Conservation (phyloP, 2,329 filamentous ascomycete genomes). For the Talaromyces pinophilus region DNA sequence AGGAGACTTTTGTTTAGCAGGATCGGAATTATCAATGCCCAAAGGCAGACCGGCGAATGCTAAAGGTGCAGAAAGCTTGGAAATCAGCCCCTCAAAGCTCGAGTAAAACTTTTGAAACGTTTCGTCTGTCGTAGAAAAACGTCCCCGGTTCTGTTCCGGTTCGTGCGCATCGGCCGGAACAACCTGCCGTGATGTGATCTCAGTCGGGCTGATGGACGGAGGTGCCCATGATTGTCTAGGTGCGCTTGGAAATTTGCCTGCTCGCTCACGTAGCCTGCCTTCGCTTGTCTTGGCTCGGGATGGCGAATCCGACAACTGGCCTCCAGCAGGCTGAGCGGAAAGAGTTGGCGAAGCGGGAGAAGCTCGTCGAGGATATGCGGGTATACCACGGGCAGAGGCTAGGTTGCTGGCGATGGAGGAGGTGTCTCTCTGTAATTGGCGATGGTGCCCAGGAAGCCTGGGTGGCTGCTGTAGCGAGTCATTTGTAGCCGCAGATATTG, state of each 20-base stretch:
- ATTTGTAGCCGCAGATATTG: slow-evolving; percentile 29
- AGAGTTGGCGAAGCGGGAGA: slow-evolving; percentile 71
- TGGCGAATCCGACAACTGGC: slow-evolving; percentile 63
- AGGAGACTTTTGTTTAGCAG: slow-evolving; percentile 31
- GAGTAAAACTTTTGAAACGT: slow-evolving; percentile 90
- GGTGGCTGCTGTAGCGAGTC: slow-evolving; percentile 35
- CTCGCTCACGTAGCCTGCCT: slow-evolving; percentile 33
- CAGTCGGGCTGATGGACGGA: slow-evolving; percentile 37
- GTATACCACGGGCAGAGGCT: slow-evolving; percentile 80
- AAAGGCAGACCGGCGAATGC: slow-evolving; percentile 92
- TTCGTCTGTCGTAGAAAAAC: slow-evolving; percentile 58
- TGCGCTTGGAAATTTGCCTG: slow-evolving; percentile 27
- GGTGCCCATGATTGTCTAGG: slow-evolving; percentile 39
- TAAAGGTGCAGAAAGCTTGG: slow-evolving; percentile 82
- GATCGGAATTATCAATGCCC: slow-evolving; percentile 48
- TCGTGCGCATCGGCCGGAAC: slow-evolving; percentile 36
- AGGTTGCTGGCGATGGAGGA: slow-evolving; percentile 88
- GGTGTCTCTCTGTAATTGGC: slow-evolving; percentile 64
- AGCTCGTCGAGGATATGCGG: slow-evolving; percentile 55
- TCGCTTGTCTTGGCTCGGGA: slow-evolving; percentile 42
- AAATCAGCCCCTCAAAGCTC: slow-evolving; percentile 85
- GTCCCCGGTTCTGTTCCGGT: slow-evolving; percentile 25
- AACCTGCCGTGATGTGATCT: slow-evolving; percentile 38
- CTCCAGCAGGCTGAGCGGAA: slow-evolving; percentile 71
- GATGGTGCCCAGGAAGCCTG: slow-evolving; percentile 42